Evolutionary conservation across 176 grass and related monocot species (phyloP).

Genomic region (Sorghum bicolor): DNA sequence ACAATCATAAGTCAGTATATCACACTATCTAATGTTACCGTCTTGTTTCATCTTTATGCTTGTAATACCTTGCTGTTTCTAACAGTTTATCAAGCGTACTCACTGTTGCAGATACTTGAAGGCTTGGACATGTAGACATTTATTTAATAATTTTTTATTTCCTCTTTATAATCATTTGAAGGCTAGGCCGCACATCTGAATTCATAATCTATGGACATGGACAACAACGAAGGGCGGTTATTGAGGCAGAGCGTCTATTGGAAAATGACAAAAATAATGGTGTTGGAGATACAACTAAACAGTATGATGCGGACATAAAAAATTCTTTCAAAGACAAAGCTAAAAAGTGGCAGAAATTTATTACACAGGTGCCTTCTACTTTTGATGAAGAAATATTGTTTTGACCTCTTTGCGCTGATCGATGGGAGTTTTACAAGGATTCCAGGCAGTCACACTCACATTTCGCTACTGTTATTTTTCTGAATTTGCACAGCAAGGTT

Average conservation of each 20-base stretch:
- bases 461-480: slow-evolving; percentile 1
- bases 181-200: slow-evolving; percentile 77
- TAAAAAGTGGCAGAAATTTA: slow-evolving; percentile 93
- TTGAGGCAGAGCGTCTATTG: slow-evolving; percentile 69
- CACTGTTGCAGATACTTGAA: slow-evolving; percentile 13
- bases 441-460: not conserved
- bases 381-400: not conserved
- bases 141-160: slow-evolving; percentile 4
- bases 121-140: slow-evolving; percentile 5
- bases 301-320: slow-evolving; percentile 52
- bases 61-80: slow-evolving; percentile 2
- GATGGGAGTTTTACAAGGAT: not conserved
- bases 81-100: slow-evolving; percentile 18
- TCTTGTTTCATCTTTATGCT: slow-evolving; percentile 15
- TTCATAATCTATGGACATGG: slow-evolving; percentile 92
- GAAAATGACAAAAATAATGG: slow-evolving; percentile 45
- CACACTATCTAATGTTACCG: not conserved
- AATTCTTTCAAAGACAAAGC: slow-evolving; percentile 80
- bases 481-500: not conserved
- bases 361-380: slow-evolving; percentile 62
- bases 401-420: not conserved
- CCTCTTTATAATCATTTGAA: slow-evolving; percentile 33
- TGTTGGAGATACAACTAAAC: slow-evolving; percentile 38
- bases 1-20: slow-evolving; percentile 7
- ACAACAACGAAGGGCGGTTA: slow-evolving; percentile 85